A percentile compares a stretch with the other conserved stretches of the same genome.
Evolutionary conservation across 345 rosid species (phyloP).

Genomic region (Leavenworthia alabamica): DNA sequence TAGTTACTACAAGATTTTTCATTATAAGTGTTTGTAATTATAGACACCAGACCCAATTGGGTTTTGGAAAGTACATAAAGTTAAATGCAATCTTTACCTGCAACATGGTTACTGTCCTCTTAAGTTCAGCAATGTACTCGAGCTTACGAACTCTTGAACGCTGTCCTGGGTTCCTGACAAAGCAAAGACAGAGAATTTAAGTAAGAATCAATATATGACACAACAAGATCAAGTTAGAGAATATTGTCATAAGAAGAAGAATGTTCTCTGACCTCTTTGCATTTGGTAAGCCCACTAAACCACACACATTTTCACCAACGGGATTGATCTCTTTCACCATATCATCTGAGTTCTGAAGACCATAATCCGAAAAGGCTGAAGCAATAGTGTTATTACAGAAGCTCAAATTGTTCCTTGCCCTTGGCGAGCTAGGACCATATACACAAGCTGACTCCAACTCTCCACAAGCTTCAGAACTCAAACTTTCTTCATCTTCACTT

Average conservation of each 20-base stretch:
- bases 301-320: constrained; percentile 23
- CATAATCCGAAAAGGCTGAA: constrained; percentile 59
- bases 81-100: constrained; percentile 42
- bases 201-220: not conserved
- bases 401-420: constrained; percentile 40
- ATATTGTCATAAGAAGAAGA: not conserved
- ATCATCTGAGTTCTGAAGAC: constrained; percentile 36
- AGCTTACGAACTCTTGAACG: constrained; percentile 84
- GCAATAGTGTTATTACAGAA: constrained; percentile 47
- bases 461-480: constrained; percentile 31
- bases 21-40: not conserved
- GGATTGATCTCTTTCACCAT: constrained; percentile 33
- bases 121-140: constrained; percentile 76
- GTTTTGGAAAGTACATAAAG: not conserved
- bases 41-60: not conserved
- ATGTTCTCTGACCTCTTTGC: constrained; percentile 46
- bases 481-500: constrained; percentile 30
- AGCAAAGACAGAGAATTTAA: constrained; percentile 1
- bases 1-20: not conserved
- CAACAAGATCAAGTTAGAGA: not conserved
- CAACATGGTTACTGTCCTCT: constrained; percentile 52
- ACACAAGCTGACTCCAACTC: constrained; percentile 53
- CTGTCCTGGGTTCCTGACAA: constrained; percentile 59
- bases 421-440: constrained; percentile 80
- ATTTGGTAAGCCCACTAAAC: constrained; percentile 30